Conservation (phyloP, 2,329 filamentous ascomycete genomes). For the Xylaria sp. region DNA sequence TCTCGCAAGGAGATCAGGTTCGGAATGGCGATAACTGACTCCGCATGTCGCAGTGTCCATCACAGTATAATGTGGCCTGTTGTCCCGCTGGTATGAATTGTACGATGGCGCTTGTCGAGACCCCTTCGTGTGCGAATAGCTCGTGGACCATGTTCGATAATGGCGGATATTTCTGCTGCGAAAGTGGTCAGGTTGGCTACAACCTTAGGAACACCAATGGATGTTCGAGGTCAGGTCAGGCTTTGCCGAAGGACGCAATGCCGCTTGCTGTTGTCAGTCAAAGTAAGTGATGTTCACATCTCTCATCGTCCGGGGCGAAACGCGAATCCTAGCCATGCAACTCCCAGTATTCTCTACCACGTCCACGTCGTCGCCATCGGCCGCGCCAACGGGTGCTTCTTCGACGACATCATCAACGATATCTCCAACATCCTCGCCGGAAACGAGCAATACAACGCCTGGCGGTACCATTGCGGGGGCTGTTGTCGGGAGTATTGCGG, state of each 20-base stretch:
- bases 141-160: conserved; percentile 35
- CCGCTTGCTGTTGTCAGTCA: conserved; percentile 28
- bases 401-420: not conserved
- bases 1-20: not conserved
- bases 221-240: conserved; percentile 19
- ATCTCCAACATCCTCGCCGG: not conserved
- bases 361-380: not conserved
- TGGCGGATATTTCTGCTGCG: conserved; percentile 32
- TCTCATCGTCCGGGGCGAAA: not conserved
- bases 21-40: not conserved
- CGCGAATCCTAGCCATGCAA: not conserved
- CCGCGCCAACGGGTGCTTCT: not conserved
- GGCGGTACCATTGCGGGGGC: conserved; percentile 25
- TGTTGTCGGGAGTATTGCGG: conserved; percentile 25
- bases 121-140: conserved; percentile 27
- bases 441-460: not conserved
- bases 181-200: conserved; percentile 28
- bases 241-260: conserved; percentile 22
- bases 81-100: conserved; percentile 28
- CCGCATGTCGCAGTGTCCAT: not conserved
- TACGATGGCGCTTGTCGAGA: conserved; percentile 22
- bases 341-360: not conserved
- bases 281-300: conserved; percentile 18
- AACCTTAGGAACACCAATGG: conserved; percentile 20
- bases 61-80: conserved; percentile 17